These are phyloP conservation scores for Talaromyces rugulosus DNA, from an alignment of 2,329 filamentous ascomycete genomes.

Conservation along the genomic window DNA sequence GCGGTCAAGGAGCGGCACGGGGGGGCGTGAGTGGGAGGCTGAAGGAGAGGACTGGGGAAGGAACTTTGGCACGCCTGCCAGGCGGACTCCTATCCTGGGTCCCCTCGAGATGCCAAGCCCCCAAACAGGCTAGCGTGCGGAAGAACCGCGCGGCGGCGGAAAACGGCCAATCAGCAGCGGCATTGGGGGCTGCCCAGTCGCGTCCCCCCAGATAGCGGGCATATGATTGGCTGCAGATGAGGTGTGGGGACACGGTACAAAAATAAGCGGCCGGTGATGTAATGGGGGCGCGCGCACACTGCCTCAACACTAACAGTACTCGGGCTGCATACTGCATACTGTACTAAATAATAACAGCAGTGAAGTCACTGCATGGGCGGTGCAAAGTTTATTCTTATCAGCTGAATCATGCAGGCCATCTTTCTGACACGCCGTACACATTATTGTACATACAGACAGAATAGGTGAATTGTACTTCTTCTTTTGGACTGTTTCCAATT, in stretches of 20 bases:
- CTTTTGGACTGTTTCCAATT: too few relatives aligned
- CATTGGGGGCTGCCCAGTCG: neutral
- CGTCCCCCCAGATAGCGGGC: neutral
- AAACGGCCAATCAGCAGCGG: neutral
- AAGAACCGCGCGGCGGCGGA: conserved; percentile 1
- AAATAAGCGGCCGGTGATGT: neutral
- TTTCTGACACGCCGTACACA: too few relatives aligned
- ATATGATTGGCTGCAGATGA: neutral
- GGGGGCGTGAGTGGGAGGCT: neutral
- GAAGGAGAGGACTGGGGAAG: neutral
- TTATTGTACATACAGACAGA: too few relatives aligned
- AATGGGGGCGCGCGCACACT: neutral
- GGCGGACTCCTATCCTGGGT: neutral
- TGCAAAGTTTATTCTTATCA: too few relatives aligned
- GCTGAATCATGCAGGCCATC: too few relatives aligned
- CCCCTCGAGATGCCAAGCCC: neutral
- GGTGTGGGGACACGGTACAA: neutral
- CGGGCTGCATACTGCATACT: too few relatives aligned
- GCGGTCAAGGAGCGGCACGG: neutral
- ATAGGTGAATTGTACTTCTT: too few relatives aligned
- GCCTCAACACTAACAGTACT: neutral
- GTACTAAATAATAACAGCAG: too few relatives aligned
- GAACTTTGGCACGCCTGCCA: neutral
- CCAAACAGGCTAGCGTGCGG: neutral
- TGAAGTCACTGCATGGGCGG: too few relatives aligned